Evolutionary conservation across 371 early-diverging fungal genomes (phyloP).

Genomic region (Circinella umbellata): DNA sequence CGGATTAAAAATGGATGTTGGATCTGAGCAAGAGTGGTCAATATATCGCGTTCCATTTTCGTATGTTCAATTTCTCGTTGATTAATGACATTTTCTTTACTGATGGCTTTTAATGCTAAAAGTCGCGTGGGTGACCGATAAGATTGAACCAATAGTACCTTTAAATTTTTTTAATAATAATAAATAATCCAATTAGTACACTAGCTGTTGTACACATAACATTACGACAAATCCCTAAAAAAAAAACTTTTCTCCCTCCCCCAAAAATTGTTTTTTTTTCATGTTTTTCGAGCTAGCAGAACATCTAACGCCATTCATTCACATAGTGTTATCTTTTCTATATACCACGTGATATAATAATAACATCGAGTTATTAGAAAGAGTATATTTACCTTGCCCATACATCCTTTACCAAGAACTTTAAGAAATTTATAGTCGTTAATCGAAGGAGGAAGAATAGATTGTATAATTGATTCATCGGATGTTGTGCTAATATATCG

Average conservation of each 20-base stretch:
- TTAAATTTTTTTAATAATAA: no score
- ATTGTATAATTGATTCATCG: background rate
- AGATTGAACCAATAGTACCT: conserved; percentile 89
- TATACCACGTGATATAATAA: no score
- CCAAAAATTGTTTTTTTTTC: no score
- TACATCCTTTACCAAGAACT: conserved; percentile 63
- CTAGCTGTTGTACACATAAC: no score
- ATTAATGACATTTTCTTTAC: conserved; percentile 89
- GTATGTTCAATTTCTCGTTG: conserved; percentile 87
- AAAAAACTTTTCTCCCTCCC: no score
- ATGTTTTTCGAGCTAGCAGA: no score
- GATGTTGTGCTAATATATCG: background rate
- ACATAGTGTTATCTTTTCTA: no score
- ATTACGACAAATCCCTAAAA: no score
- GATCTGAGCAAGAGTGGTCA: conserved; percentile 55
- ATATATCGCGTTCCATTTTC: conserved; percentile 50
- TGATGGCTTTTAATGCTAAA: conserved; percentile 95
- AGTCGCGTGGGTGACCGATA: conserved; percentile 50
- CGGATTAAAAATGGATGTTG: conserved; percentile 94
- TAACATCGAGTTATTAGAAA: no score
- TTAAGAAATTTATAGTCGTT: conserved; percentile 58
- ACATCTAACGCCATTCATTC: no score
- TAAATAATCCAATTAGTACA: background rate
- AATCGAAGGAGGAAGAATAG: conserved; percentile 12
- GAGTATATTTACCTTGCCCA: conserved; percentile 51